Percentiles rank a stretch among this genome's conserved stretches.
phyloP scores from a whole-genome alignment of 2,329 filamentous ascomycete genomes.

The Claviceps arundinis region DNA sequence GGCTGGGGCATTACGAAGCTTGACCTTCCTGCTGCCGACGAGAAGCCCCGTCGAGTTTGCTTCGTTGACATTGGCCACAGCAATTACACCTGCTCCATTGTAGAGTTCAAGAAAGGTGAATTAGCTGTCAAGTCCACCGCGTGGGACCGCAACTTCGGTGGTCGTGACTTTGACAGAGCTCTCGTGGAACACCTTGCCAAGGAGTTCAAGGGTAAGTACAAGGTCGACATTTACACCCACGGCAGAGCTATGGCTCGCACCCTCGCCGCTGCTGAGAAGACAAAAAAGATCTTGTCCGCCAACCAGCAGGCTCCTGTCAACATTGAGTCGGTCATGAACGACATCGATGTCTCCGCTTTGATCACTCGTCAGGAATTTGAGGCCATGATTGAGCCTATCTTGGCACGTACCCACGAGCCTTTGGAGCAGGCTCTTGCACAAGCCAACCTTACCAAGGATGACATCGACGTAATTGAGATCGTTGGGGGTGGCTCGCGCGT shows the following conservation, averaged over 20 bases:
- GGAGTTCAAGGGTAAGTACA: conserved; percentile 96
- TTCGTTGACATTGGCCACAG: conserved; percentile 95
- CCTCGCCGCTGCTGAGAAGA: conserved; percentile 80
- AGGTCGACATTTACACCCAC: conserved; percentile 87
- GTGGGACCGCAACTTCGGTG: conserved; percentile 92
- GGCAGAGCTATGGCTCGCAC: conserved; percentile 81
- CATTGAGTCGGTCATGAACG: conserved; percentile 98
- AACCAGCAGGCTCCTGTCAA: conserved; percentile 87
- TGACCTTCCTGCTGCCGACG: conserved; percentile 75
- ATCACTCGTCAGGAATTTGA: conserved; percentile 92
- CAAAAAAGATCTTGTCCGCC: conserved; percentile 96
- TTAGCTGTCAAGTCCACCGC: conserved; percentile 84
- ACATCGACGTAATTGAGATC: conserved; percentile 88
- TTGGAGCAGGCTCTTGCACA: conserved; percentile 90
- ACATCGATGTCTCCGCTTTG: conserved; percentile 78
- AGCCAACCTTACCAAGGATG: conserved; percentile 77
- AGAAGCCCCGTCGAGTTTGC: conserved; percentile 79
- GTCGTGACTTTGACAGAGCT: conserved; percentile 91
- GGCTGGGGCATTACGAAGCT: conserved; percentile 97
- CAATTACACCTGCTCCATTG: conserved; percentile 87
- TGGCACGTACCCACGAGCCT: conserved; percentile 57
- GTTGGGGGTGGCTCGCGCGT: conserved; percentile 93
- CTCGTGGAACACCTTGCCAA: conserved; percentile 87
- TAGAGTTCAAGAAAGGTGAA: conserved; percentile 96
- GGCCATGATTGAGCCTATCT: conserved; percentile 72